Evolutionary conservation across 345 rosid genomes (phyloP), one percentile per base, ranked within the genome.

Genomic region (Moringa oleifera): DNA sequence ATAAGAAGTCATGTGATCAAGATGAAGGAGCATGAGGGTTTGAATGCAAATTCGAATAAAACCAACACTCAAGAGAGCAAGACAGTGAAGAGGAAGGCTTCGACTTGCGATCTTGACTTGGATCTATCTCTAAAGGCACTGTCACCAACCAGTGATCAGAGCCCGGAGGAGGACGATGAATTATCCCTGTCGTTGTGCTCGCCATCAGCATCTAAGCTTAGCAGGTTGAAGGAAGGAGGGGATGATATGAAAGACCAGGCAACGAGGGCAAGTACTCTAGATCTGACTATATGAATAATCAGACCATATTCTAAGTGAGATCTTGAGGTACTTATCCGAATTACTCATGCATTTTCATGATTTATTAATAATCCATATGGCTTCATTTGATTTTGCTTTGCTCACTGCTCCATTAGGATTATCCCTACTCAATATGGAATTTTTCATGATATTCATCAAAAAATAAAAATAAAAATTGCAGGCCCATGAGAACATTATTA

Each of bases 221-320:
- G 74, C 50, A 83, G 77, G 73, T 68, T 76, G 59, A 75, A 73
- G 57, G 67, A 73, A 58, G 77, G 54, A 11, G 57, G 52, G 67
- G 65, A 46, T 23, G 36, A 21, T n/a, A 51, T 41, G 58, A 73
- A 75, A 64, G 71, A 68, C 63, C 54, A 52, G 58, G 78, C 61
- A 50, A 76, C 75, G 76, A 70, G 87, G 83, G 77, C 83, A 68
- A 91, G 94, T 86, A 88, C 96, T 81, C 94, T 86, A 63, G 91
- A 84, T 91, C 97, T 88, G 87, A 91, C 97, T 84, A 74, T 91
- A 79, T 88, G 97, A 88, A 88, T 83, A 68, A 60, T 63, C 53
- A 59, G 62, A 74, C 65, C 72, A 5, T 4, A 86, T 88, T 88
- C 94, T 71, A 80, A 91, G 97, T 91, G 91, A 91, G 97, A 91